Evolutionary conservation across 768 basidiomycete species (phyloP).

Genomic region (Xerocomellus dryophilus): DNA sequence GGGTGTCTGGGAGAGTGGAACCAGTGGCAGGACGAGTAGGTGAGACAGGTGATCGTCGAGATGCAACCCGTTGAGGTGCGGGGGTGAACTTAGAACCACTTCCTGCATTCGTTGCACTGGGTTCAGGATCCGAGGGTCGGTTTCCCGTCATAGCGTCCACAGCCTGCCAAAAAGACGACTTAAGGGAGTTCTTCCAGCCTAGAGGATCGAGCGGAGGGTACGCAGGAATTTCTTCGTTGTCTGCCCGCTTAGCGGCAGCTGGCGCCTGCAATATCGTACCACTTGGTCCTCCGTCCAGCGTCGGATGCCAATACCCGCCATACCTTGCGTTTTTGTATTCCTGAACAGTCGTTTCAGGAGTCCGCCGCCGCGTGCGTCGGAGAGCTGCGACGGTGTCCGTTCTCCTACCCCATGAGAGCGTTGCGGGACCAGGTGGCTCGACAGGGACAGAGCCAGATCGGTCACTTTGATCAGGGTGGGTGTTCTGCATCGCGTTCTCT

Average conservation of each 20-base stretch:
- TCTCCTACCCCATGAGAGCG: conserved; percentile 30
- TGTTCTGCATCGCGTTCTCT: not conserved
- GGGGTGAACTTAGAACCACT: conserved; percentile 22
- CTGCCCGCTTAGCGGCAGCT: not conserved
- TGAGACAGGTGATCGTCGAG: conserved; percentile 13
- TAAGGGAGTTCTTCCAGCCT: conserved; percentile 43
- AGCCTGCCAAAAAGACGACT: conserved; percentile 45
- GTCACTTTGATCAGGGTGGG: not conserved
- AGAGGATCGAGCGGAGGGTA: conserved; percentile 15
- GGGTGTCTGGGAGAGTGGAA: too few species aligned
- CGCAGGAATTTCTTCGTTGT: not conserved
- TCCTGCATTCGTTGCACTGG: not conserved
- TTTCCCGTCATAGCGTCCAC: conserved; percentile 50
- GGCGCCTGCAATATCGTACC: not conserved
- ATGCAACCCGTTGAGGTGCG: conserved; percentile 16
- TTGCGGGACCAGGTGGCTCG: conserved; percentile 22
- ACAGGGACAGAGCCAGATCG: not conserved
- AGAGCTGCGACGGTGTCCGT: conserved; percentile 25
- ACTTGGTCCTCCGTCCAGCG: not conserved
- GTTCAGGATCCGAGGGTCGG: conserved; percentile 24
- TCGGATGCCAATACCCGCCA: conserved; percentile 12
- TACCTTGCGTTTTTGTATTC: conserved; percentile 13
- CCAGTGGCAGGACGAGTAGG: not conserved
- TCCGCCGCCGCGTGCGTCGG: conserved; percentile 9
- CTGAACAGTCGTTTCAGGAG: conserved; percentile 2